Conservation (phyloP, 2,329 filamentous ascomycete species). For the Sclerotinia subarctica region DNA sequence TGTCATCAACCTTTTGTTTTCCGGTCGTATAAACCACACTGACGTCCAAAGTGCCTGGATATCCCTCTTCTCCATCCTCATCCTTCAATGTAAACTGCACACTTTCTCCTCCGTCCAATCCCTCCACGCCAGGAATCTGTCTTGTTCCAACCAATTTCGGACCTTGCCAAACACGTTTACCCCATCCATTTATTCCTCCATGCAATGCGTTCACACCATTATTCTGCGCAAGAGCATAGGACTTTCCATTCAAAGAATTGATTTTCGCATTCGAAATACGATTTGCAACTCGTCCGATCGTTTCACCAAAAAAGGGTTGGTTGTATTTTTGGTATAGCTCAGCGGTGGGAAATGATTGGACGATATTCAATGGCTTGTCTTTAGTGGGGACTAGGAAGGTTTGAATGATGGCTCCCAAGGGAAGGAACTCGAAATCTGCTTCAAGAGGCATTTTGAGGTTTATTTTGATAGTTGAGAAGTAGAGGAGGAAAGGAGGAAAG, state of each 20-base stretch:
- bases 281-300: slow-evolving; percentile 83
- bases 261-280: slow-evolving; percentile 72
- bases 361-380: slow-evolving; percentile 60
- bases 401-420: slow-evolving; percentile 76
- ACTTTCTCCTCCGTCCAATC: slow-evolving; percentile 59
- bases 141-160: slow-evolving; percentile 58
- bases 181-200: slow-evolving; percentile 74
- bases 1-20: slow-evolving; percentile 59
- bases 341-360: slow-evolving; percentile 76
- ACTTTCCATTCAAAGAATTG: slow-evolving; percentile 65
- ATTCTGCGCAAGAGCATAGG: slow-evolving; percentile 70
- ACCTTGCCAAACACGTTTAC: slow-evolving; percentile 72
- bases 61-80: slow-evolving; percentile 82
- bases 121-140: slow-evolving; percentile 50
- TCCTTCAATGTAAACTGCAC: slow-evolving; percentile 65
- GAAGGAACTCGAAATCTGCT: slow-evolving; percentile 58
- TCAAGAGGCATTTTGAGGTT: slow-evolving; percentile 15
- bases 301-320: slow-evolving; percentile 82
- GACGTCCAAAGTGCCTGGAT: slow-evolving; percentile 78
- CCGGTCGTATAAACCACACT: slow-evolving; percentile 75
- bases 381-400: slow-evolving; percentile 67
- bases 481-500: too few relatives aligned
- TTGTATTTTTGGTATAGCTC: slow-evolving; percentile 75
- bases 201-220: slow-evolving; percentile 74
- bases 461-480: background rate